Base-by-base conservation (phyloP, 139 green algal species). In the Micromonas pusilla region DNA sequence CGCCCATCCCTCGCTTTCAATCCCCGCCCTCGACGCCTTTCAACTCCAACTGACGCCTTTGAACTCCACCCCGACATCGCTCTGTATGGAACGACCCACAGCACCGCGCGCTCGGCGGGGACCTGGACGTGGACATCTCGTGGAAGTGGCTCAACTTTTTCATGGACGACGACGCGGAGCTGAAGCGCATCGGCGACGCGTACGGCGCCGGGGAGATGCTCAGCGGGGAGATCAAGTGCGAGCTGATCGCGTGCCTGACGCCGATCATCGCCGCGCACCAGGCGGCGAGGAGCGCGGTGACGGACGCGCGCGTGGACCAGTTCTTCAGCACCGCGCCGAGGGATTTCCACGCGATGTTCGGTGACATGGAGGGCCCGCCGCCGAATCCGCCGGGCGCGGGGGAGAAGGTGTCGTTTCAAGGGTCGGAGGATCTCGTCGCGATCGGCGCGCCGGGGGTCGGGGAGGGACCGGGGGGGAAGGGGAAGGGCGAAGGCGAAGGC, bases 71-170 rank as follows among this genome's bases (percentile, higher is more conserved):
- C n/a, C n/a, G n/a, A n/a, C n/a, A n/a, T n/a, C n/a, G n/a, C n/a
- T n/a, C n/a, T n/a, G n/a, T n/a, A n/a, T n/a, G n/a, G n/a, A n/a
- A n/a, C n/a, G n/a, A n/a, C n/a, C n/a, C n/a, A n/a, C n/a, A n/a
- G 85, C 95, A 99, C 83, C 76, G 88, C 9, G 75, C 68, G 0
- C 85, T 87, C 26, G 90, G 94, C 25, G 95, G 89, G 37, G 96
- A 99, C 85, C 83, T 98, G 78, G 90, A 93, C 16, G 91, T 98
- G 53, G 95, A 99, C 76, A 89, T 98, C 63, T 81, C 91, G 28
- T 97, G 87, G 83, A 97, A 98, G 87, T 99, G 93, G 82, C 89
- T 99, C 54, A 93, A 93, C 77, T 99, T 98, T 81, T 98, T 98
- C 88, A 62, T 97, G 80, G 92, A 97, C 37, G 95, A 98, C 82